Evolutionary conservation across 73 alveolate species (phyloP).

Genomic region (Stentor roeselii): DNA sequence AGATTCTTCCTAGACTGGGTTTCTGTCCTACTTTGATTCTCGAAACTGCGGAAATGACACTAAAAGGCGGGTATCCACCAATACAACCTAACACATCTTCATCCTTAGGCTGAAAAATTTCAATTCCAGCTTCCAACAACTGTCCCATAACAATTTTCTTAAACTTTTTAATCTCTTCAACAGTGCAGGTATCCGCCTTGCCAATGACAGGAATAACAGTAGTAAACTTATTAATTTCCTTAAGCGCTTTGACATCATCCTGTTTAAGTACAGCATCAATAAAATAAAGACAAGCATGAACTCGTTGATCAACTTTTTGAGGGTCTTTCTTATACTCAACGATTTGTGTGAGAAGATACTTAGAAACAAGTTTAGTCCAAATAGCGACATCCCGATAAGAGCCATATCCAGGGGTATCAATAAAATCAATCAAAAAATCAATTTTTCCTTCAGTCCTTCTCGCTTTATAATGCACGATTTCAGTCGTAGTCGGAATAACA

Average conservation of each 20-base stretch:
- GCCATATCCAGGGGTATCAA: constrained; percentile 36
- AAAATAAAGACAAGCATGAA: constrained; percentile 26
- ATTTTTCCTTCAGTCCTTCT: background rate
- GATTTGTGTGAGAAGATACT: background rate
- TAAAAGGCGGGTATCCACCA: constrained; percentile 25
- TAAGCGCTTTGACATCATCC: background rate
- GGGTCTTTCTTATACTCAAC: background rate
- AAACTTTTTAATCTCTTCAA: constrained; percentile 1
- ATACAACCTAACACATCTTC: background rate
- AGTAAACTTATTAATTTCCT: background rate
- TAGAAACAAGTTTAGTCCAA: background rate
- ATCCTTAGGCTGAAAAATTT: background rate
- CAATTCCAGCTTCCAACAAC: background rate
- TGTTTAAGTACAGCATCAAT: constrained; percentile 3
- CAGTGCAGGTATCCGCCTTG: constrained; percentile 17
- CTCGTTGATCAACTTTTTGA: background rate
- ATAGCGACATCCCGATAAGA: background rate
- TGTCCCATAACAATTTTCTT: background rate
- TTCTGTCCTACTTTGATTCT: background rate
- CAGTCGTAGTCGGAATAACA: constrained; percentile 3
- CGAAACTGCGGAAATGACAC: constrained; percentile 10
- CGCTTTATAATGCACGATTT: constrained; percentile 1
- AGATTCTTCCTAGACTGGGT: background rate
- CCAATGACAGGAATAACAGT: constrained; percentile 15
- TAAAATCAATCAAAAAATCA: background rate